A percentile compares a stretch with the other conserved stretches of the same genome.
Evolutionary conservation across 2,329 filamentous ascomycete genomes (phyloP).

Genomic region (Nannizziopsis arthrosporioides): DNA sequence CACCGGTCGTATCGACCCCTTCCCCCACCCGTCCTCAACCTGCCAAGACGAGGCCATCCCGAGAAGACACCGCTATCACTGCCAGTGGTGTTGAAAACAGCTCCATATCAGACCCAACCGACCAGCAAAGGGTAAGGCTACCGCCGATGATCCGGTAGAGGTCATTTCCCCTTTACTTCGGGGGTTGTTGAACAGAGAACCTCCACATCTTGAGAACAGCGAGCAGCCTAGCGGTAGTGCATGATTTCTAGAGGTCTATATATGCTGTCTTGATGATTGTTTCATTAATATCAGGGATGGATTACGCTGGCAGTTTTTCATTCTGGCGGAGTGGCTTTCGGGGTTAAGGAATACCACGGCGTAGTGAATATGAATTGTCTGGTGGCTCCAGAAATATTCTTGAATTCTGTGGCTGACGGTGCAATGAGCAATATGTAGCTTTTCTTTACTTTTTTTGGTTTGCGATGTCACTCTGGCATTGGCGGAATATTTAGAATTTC

Average conservation of each 20-base stretch:
- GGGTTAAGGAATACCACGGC: too few relatives aligned
- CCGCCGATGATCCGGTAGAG: conserved; percentile 29
- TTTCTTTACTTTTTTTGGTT: too few relatives aligned
- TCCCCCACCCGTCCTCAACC: not conserved
- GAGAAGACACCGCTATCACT: not conserved
- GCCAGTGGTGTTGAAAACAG: conserved; percentile 5
- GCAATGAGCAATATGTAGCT: too few relatives aligned
- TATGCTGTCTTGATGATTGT: not conserved
- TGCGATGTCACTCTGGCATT: too few relatives aligned
- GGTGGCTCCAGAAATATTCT: too few relatives aligned
- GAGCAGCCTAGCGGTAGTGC: conserved; percentile 16
- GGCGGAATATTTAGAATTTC: too few relatives aligned
- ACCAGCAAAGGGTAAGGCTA: conserved; percentile 16
- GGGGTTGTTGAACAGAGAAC: conserved; percentile 48
- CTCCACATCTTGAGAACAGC: conserved; percentile 23
- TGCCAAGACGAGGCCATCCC: not conserved
- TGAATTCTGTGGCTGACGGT: too few relatives aligned
- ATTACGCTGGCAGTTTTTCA: not conserved
- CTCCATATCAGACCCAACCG: not conserved
- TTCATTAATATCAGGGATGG: not conserved
- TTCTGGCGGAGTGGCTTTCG: too few relatives aligned
- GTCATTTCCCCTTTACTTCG: conserved; percentile 55
- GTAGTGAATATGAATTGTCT: too few relatives aligned
- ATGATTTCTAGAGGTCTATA: not conserved
- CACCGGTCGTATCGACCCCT: not conserved